Evolutionary conservation across 495 filamentous ascomycete species (phyloP).

Genomic region (Penicillium atrosanguineum): DNA sequence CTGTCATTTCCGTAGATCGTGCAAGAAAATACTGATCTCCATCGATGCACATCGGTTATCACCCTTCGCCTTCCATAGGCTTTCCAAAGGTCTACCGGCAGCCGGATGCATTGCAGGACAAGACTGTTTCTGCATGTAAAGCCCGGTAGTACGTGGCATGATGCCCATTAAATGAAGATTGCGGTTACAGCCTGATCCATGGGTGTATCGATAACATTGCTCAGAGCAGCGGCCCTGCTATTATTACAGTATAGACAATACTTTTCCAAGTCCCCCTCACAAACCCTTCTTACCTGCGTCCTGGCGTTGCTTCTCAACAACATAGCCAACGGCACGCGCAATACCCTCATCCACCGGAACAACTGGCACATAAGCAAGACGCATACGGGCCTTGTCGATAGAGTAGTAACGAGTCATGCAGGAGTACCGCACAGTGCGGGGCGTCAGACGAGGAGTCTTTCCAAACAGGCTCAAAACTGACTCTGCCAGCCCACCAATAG

Average conservation of each 20-base stretch:
- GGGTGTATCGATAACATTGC: constrained; percentile 3
- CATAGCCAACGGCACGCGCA: constrained; percentile 63
- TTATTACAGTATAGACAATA: constrained; percentile 30
- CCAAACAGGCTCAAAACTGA: constrained; percentile 61
- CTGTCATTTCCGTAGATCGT: neutral
- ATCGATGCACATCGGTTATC: too few species aligned
- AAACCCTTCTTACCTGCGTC: constrained; percentile 43
- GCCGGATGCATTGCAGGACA: too few species aligned
- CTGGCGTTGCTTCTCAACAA: constrained; percentile 49
- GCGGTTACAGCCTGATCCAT: neutral
- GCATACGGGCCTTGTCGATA: constrained; percentile 76
- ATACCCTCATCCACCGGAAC: constrained; percentile 75
- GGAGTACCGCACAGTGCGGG: constrained; percentile 68
- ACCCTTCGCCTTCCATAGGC: too few species aligned
- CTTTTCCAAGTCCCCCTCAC: constrained; percentile 23
- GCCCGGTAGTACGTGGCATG: too few species aligned
- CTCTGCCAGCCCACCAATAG: constrained; percentile 69
- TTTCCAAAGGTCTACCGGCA: too few species aligned
- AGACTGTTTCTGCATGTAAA: too few species aligned
- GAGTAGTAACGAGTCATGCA: constrained; percentile 86
- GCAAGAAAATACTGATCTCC: neutral
- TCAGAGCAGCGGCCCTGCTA: constrained; percentile 2
- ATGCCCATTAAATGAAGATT: neutral
- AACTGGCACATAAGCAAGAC: constrained; percentile 73
- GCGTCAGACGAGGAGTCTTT: constrained; percentile 73